Evolutionary conservation across 345 rosid species (phyloP).

Genomic region (Gossypium sturtianum): DNA sequence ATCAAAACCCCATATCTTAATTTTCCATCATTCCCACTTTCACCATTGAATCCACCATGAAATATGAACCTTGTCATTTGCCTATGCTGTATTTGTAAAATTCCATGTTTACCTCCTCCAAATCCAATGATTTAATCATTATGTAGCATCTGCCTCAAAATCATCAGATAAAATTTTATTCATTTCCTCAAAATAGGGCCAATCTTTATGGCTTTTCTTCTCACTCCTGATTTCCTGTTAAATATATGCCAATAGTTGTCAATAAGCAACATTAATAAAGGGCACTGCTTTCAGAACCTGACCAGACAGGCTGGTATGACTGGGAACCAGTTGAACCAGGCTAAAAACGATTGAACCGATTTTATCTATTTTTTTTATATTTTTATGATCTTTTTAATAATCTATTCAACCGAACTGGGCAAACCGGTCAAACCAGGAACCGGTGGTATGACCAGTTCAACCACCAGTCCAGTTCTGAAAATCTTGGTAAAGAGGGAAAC

Average conservation of each 20-base stretch:
- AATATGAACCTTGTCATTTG: background rate
- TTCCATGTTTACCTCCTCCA: background rate
- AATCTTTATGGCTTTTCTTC: slow-evolving; percentile 31
- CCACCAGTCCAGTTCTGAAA: too few species aligned
- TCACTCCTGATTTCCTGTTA: slow-evolving; percentile 60
- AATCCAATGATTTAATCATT: background rate
- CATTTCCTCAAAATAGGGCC: slow-evolving; percentile 84
- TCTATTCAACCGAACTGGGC: too few species aligned
- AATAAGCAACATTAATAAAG: background rate
- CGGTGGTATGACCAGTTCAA: too few species aligned
- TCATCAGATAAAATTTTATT: slow-evolving; percentile 50
- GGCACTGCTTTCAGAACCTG: too few species aligned
- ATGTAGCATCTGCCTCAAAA: slow-evolving; percentile 16
- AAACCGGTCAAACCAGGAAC: too few species aligned
- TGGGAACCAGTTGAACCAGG: too few species aligned
- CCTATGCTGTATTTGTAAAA: background rate
- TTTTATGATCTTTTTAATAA: too few species aligned
- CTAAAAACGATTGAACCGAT: too few species aligned
- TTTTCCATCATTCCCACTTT: slow-evolving; percentile 1
- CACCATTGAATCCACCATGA: background rate
- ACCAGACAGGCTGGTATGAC: too few species aligned
- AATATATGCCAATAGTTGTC: background rate
- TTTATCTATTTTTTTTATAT: too few species aligned
- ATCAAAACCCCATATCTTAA: background rate
- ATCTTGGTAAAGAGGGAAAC: background rate